Conservation (phyloP, 2,329 filamentous ascomycete genomes). For the Trichoderma simmonsii region DNA sequence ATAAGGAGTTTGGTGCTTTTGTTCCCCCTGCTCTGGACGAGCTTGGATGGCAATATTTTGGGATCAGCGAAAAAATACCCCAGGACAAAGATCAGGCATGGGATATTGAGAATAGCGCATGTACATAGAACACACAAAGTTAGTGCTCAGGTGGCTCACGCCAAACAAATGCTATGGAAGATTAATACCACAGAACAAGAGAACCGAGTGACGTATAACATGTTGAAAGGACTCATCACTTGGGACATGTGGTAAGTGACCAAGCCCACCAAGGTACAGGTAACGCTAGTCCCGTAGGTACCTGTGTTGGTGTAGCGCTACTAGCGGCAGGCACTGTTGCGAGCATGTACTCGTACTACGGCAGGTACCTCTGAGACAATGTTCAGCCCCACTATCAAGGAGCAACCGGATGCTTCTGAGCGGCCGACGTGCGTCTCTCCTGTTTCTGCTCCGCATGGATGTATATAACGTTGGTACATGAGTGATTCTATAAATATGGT, state of each 20-base stretch:
- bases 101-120: neutral
- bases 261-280: neutral
- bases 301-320: neutral
- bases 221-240: neutral
- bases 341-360: neutral
- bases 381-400: neutral
- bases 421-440: neutral
- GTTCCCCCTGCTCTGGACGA: neutral
- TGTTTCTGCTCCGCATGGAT: neutral
- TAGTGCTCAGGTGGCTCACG: conserved; percentile 3
- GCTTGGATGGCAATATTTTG: neutral
- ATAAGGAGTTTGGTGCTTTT: neutral
- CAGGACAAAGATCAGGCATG: neutral
- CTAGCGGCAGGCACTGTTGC: neutral
- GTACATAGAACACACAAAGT: conserved; percentile 9
- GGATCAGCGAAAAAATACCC: neutral
- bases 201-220: neutral
- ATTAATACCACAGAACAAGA: neutral
- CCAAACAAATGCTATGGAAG: neutral
- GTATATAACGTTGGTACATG: neutral
- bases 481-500: neutral
- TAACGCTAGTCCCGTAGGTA: neutral
- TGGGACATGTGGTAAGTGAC: neutral
- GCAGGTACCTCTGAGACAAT: neutral
- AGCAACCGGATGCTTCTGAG: neutral